Base-by-base conservation (phyloP, 176 grass and related monocot genomes). In the Guadua angustifolia region DNA sequence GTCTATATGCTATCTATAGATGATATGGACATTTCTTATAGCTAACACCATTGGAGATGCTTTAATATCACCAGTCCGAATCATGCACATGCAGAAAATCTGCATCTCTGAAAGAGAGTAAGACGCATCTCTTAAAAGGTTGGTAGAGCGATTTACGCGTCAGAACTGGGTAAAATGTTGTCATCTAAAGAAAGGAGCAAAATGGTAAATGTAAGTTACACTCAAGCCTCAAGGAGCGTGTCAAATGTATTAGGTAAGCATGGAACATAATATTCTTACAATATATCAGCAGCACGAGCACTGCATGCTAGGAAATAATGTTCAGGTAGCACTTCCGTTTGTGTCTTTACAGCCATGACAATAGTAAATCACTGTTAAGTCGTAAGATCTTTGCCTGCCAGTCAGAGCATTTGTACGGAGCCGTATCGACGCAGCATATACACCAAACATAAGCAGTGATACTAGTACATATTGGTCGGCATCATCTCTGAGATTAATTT, bases 201-300 rank as follows among this genome's bases (percentile, higher is more conserved):
- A 2, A 2, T 0, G 42, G 4, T 57, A 67, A 66, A 14, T 67
- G 74, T 66, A 38, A 75, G 52, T 46, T 57, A 19, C 49, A 75
- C 7, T 8, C 7, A 29, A 75, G 29, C 13, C 8, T 56, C 32
- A 56, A 53, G 45, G 2, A 14, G 16, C 44, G 14, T 84, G 16
- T 5, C 44, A 53, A 35, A 67, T 14, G 32, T 9, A 47, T 32
- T 36, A 57, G 24, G 32, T 3, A 56, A 16, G n/a, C 6, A 57
- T 13, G 61, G 17, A 45, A 7, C 25, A 59, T 19, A 81, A 49
- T 60, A 16, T 71, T 61, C 75, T 39, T 79, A 62, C 66, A 86
- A 62, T 64, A 32, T 22, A 52, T 43, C 32, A 73, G n/a, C 29
- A 29, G 18, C 66, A 38, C 42, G 24, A 39, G 18, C 46, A 67